Percentiles rank a stretch among this genome's conserved stretches.
Conservation (phyloP, 805 yeast species). For the Lipomyces orientalis region DNA sequence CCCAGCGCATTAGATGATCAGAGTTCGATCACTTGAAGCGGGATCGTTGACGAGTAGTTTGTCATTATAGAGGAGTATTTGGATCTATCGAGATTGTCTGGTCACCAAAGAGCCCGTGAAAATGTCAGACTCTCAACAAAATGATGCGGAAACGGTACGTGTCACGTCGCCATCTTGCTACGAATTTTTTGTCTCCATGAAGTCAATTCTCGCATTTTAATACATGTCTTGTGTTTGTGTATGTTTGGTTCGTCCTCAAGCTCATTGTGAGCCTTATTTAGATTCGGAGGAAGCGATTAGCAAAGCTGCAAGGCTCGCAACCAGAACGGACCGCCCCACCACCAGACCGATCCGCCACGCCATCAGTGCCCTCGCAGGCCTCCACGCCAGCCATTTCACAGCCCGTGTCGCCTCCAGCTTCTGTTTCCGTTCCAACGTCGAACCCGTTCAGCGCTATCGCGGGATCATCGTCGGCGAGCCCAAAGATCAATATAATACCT, state of each 20-base stretch:
- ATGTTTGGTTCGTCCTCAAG: background rate
- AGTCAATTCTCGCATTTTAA: background rate
- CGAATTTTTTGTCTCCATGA: background rate
- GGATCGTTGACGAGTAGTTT: background rate
- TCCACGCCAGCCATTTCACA: conserved; percentile 6
- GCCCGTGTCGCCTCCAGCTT: conserved; percentile 11
- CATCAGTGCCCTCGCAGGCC: conserved; percentile 18
- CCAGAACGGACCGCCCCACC: conserved; percentile 1
- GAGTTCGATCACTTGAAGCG: background rate
- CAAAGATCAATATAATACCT: conserved; percentile 22
- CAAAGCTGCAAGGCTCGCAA: conserved; percentile 49
- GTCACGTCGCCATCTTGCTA: background rate
- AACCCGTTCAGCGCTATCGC: conserved; percentile 28
- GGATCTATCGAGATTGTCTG: background rate
- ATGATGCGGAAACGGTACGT: conserved; percentile 32
- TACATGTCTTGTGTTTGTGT: background rate
- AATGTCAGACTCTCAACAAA: conserved; percentile 65
- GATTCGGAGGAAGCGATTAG: conserved; percentile 60
- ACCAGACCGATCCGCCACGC: conserved; percentile 19
- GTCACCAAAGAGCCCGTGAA: conserved; percentile 51
- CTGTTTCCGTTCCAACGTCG: conserved; percentile 13
- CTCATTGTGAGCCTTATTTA: conserved; percentile 1
- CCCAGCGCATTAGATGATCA: background rate
- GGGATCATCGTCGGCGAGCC: background rate
- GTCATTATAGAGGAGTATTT: background rate